Conservation (phyloP, 768 basidiomycete genomes). For the Termitomyces sp. region DNA sequence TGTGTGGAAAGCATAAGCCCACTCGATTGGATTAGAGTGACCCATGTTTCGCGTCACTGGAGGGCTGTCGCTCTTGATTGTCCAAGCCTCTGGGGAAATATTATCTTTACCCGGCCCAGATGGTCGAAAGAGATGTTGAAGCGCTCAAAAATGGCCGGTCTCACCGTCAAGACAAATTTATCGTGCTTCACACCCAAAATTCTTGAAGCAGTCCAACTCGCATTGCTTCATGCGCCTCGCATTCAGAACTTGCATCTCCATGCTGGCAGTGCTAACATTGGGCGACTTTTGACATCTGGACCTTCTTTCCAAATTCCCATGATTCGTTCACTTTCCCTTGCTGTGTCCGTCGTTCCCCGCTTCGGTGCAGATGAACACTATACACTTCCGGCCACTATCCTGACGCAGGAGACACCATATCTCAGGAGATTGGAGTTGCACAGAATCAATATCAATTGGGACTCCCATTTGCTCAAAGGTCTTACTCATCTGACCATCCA, state of each 20-base stretch:
- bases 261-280: constrained; percentile 17
- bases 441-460: constrained; percentile 28
- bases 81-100: constrained; percentile 34
- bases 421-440: constrained; percentile 30
- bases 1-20: constrained; percentile 1
- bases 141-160: constrained; percentile 36
- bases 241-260: constrained; percentile 26
- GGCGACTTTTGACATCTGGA: constrained; percentile 19
- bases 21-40: constrained; percentile 30
- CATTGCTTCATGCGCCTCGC: constrained; percentile 26
- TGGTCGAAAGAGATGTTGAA: constrained; percentile 38
- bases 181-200: constrained; percentile 21
- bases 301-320: constrained; percentile 22
- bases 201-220: constrained; percentile 21
- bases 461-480: constrained; percentile 25
- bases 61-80: constrained; percentile 35
- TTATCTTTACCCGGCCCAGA: constrained; percentile 23
- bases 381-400: constrained; percentile 20
- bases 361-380: constrained; percentile 15
- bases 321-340: constrained; percentile 24
- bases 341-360: constrained; percentile 13
- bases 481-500: constrained; percentile 32
- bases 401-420: constrained; percentile 25
- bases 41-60: constrained; percentile 37
- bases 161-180: constrained; percentile 22